Percentiles rank a stretch among this genome's conserved stretches.
Evolutionary conservation across 78 protist genomes (phyloP).

Genomic region (Dictyostelium capitatum): DNA sequence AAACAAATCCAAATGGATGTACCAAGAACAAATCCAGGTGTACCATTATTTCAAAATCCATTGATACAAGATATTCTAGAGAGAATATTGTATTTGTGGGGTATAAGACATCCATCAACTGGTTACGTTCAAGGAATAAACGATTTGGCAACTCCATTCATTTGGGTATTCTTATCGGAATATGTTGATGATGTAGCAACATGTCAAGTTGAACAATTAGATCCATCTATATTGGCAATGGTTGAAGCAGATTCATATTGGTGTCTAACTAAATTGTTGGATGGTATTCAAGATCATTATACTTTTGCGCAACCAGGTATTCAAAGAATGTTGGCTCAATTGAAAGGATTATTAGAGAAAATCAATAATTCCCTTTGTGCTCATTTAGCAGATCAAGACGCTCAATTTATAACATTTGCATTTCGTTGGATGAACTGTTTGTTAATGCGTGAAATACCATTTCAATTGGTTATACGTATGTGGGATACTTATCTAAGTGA

Average conservation of each 20-base stretch:
- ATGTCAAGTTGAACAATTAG: constrained; percentile 60
- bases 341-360: constrained; percentile 83
- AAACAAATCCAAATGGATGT: constrained; percentile 93
- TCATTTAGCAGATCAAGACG: constrained; percentile 85
- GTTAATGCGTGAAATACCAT: constrained; percentile 94
- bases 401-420: constrained; percentile 93
- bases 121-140: constrained; percentile 99
- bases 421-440: constrained; percentile 99
- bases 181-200: constrained; percentile 45
- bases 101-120: constrained; percentile 96
- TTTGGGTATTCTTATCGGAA: constrained; percentile 83
- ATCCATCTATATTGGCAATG: constrained; percentile 13
- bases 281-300: constrained; percentile 95
- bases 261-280: constrained; percentile 93
- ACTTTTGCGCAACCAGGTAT: constrained; percentile 97
- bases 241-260: constrained; percentile 97
- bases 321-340: constrained; percentile 87
- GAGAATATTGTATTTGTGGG: constrained; percentile 96
- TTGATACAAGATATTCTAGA: constrained; percentile 87
- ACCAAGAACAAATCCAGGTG: constrained; percentile 92
- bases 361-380: constrained; percentile 72
- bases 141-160: constrained; percentile 94
- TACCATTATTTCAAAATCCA: constrained; percentile 83
- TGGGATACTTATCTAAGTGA: constrained; percentile 94
- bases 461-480: constrained; percentile 82